Evolutionary conservation across 2,329 filamentous ascomycete genomes (phyloP).

Genomic region (Passalora sequoiae): DNA sequence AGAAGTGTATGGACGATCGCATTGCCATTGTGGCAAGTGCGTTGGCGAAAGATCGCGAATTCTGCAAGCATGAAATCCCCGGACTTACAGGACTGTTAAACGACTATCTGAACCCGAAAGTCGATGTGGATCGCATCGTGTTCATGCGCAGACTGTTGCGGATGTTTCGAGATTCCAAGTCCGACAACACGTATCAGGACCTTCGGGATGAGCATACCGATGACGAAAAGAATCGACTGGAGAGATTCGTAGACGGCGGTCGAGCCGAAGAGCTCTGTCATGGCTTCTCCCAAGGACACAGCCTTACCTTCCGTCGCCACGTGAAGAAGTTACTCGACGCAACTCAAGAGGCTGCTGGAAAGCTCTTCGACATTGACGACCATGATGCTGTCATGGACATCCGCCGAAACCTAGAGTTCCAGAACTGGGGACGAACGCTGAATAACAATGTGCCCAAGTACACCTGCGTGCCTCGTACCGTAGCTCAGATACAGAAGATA

Average conservation of each 20-base stretch:
- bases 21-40: constrained; percentile 8
- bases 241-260: constrained; percentile 6
- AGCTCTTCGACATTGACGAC: constrained; percentile 11
- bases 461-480: constrained; percentile 10
- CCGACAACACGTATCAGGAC: constrained; percentile 13
- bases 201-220: constrained; percentile 9
- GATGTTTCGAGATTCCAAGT: constrained; percentile 11
- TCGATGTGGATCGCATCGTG: constrained; percentile 12
- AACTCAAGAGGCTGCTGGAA: constrained; percentile 1
- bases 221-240: constrained; percentile 9
- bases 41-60: constrained; percentile 37
- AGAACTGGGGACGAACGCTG: constrained; percentile 12
- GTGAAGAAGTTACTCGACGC: constrained; percentile 8
- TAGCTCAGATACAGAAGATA: constrained; percentile 12
- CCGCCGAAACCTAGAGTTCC: constrained; percentile 12
- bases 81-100: constrained; percentile 11
- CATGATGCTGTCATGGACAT: constrained; percentile 11
- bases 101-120: constrained; percentile 10
- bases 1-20: constrained; percentile 9
- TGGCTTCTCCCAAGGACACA: constrained; percentile 10
- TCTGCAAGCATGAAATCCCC: constrained; percentile 32
- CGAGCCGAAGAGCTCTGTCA: constrained; percentile 8
- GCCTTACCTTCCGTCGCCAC: constrained; percentile 7
- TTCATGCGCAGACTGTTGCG: constrained; percentile 11
- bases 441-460: constrained; percentile 8